These are phyloP conservation scores for Trapa bicornis DNA, from an alignment of 345 rosid species.

Conservation along the genomic window DNA sequence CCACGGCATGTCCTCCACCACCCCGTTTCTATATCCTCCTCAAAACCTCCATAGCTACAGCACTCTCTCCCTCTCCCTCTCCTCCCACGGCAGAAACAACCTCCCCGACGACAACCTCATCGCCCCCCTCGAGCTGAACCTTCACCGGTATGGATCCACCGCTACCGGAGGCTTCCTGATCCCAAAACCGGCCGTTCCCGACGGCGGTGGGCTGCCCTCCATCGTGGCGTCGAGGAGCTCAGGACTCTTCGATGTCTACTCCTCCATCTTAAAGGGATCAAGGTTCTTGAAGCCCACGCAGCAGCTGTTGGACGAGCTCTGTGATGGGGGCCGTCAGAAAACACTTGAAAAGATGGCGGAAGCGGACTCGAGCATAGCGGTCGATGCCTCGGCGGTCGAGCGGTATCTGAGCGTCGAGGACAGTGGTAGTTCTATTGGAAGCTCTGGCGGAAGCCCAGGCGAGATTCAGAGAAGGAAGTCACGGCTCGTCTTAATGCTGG, in stretches of 20 bases:
- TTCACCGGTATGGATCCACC: too few species aligned
- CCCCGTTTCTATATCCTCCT: constrained; percentile 35
- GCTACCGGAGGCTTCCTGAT: too few species aligned
- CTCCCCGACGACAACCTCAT: too few species aligned
- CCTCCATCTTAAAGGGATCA: constrained; percentile 68
- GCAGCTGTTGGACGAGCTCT: constrained; percentile 64
- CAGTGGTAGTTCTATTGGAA: constrained; percentile 17
- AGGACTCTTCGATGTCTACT: constrained; percentile 72
- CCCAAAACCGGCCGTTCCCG: constrained; percentile 14
- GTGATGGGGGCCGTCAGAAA: constrained; percentile 48
- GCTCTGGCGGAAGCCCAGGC: constrained; percentile 21
- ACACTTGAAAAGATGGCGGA: constrained; percentile 26
- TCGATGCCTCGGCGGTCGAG: constrained; percentile 24
- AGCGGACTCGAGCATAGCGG: constrained; percentile 43
- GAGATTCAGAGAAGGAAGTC: constrained; percentile 59
- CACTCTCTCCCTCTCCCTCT: constrained; percentile 46
- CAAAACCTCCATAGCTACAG: constrained; percentile 28
- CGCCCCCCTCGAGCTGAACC: too few species aligned
- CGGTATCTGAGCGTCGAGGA: constrained; percentile 16
- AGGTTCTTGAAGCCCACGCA: constrained; percentile 86
- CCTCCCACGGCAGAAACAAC: constrained; percentile 28
- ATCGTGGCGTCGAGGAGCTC: constrained; percentile 39
- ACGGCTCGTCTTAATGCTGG: constrained; percentile 64
- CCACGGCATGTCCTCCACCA: constrained; percentile 17
- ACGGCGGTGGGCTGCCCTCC: constrained; percentile 17